Evolutionary conservation across 768 basidiomycete species (phyloP).

Genomic region (Hygrophoropsis aurantiaca): DNA sequence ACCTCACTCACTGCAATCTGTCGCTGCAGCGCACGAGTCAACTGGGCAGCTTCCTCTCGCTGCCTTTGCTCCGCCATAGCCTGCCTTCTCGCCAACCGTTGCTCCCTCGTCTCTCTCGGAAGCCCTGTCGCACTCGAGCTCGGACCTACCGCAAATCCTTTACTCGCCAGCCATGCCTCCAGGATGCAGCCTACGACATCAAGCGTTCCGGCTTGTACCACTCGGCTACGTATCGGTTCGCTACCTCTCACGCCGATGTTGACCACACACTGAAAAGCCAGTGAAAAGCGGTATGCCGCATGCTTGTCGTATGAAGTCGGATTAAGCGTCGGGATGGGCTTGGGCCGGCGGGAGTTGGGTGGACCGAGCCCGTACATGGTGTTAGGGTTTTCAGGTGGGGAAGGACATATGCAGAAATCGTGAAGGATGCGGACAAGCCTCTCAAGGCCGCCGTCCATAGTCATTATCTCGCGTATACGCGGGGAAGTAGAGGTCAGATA

Average conservation of each 20-base stretch:
- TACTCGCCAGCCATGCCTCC: conserved; percentile 88
- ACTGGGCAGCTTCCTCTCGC: conserved; percentile 57
- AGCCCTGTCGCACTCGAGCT: conserved; percentile 73
- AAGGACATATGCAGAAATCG: conserved; percentile 82
- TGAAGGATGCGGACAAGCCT: conserved; percentile 90
- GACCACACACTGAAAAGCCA: conserved; percentile 95
- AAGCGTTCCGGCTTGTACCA: conserved; percentile 92
- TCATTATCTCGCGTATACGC: conserved; percentile 97
- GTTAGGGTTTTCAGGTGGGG: conserved; percentile 76
- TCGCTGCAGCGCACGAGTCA: conserved; percentile 57
- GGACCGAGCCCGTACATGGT: conserved; percentile 77
- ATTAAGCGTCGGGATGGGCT: conserved; percentile 60
- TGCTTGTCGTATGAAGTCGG: conserved; percentile 76
- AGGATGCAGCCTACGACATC: conserved; percentile 93
- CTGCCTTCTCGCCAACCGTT: conserved; percentile 60
- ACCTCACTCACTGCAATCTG: conserved; percentile 41
- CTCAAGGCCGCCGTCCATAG: conserved; percentile 95
- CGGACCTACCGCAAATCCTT: conserved; percentile 84
- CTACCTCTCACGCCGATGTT: conserved; percentile 97
- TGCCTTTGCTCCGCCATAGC: conserved; percentile 57
- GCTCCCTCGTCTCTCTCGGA: conserved; percentile 74
- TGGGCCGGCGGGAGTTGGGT: conserved; percentile 55
- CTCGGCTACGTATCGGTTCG: conserved; percentile 85
- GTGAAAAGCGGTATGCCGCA: conserved; percentile 83
- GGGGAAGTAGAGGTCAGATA: conserved; percentile 98